Evolutionary conservation across 106 monocot genomes (phyloP), one percentile per base, ranked within the genome.

Genomic region (Dendrobium chrysotoxum): DNA sequence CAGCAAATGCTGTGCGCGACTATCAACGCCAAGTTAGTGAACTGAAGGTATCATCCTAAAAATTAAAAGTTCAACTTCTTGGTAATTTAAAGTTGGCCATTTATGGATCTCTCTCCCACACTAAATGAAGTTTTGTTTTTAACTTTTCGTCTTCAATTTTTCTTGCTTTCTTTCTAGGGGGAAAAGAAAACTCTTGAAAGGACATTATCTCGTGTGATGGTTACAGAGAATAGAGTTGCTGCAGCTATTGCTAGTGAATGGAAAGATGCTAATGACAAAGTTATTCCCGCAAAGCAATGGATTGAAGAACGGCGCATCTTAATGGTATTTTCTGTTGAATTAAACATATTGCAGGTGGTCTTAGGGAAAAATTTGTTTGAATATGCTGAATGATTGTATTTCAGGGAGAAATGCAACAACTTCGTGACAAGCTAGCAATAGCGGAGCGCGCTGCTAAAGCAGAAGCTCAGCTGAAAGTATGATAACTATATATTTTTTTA

Each of bases 201-300:
- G 66, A 87, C 89, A 50, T 78, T 95, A 73, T 89, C 94, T 79
- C 94, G 94, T 78, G 92, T 87, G 57, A 95, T 88, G 88, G 94
- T 91, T 57, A 85, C 94, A 76, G 94, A 89, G 77, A 95, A 90
- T 79, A 77, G 91, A 75, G 90, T 88, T 77, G 94, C 94, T 54
- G 85, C 79, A 31, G 91, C 88, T 9, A 82, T 88, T 70, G 94
- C 94, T 65, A 95, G 88, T 79, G 94, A 95, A 38, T 95, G 94
- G 94, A 95, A 95, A 54, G 91, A 92, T 88, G 88, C 81, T 38
- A 90, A 87, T 75, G 88, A 95, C 77, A 95, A 95, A 85, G 92
- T 95, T 80, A 95, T 95, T 67, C 89, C 91, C 80, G 89, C 92
- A 26, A 95, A 88, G 53, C 94, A 95, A 50, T 95, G 91, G 94